phyloP scores from a whole-genome alignment of 2,329 filamentous ascomycete genomes.

The Zopfia rhizophila region DNA sequence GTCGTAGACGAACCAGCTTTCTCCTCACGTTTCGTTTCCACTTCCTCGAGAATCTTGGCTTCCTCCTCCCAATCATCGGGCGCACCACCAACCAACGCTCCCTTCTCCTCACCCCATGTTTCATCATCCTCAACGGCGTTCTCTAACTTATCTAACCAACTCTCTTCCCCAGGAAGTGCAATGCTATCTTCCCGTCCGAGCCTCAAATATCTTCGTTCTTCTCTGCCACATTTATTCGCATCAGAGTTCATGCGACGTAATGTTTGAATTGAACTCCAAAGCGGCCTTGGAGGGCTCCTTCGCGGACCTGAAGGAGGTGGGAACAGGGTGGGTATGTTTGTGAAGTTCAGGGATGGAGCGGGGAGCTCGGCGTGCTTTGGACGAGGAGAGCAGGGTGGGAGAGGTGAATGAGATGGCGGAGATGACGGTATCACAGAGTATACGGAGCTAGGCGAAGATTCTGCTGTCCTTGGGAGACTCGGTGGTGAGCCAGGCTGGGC shows the following conservation, averaged over 20 bases:
- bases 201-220: conserved; percentile 51
- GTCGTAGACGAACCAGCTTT: no score
- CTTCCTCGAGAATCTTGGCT: conserved; percentile 24
- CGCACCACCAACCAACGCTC: conserved; percentile 31
- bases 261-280: conserved; percentile 52
- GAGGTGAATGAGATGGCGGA: conserved; percentile 17
- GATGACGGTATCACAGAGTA: conserved; percentile 28
- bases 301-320: conserved; percentile 42
- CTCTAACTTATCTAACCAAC: conserved; percentile 40
- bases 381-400: conserved; percentile 35
- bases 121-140: conserved; percentile 27
- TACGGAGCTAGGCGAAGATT: conserved; percentile 29
- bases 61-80: conserved; percentile 38
- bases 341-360: conserved; percentile 32
- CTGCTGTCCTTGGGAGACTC: no score
- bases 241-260: conserved; percentile 58
- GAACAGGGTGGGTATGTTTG: conserved; percentile 31
- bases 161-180: conserved; percentile 39
- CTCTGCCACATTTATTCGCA: conserved; percentile 37
- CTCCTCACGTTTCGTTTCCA: background rate
- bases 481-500: no score
- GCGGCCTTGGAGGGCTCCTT: conserved; percentile 44
- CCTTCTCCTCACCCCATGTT: conserved; percentile 18
- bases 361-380: conserved; percentile 33
- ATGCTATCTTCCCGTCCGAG: conserved; percentile 52